These are phyloP conservation scores for Lecanicillium sp. DNA, from an alignment of 2,329 filamentous ascomycete genomes.

Conservation along the genomic window DNA sequence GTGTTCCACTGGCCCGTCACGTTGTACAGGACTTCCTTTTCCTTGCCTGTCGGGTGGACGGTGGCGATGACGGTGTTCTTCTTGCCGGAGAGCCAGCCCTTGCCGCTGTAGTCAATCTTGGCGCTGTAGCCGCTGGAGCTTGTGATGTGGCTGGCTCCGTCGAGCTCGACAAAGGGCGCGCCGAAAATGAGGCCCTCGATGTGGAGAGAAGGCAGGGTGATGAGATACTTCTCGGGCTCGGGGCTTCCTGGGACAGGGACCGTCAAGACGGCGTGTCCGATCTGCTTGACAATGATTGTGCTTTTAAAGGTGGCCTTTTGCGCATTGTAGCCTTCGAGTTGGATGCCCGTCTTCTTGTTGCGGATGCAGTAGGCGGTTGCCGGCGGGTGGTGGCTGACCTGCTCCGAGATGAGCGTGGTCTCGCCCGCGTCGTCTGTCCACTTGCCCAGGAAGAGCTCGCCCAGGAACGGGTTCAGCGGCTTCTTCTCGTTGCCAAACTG, in stretches of 20 bases:
- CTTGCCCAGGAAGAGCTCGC: conserved; percentile 85
- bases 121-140: conserved; percentile 81
- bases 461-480: conserved; percentile 91
- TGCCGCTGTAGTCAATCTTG: conserved; percentile 88
- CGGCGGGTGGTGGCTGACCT: conserved; percentile 91
- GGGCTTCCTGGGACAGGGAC: conserved; percentile 42
- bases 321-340: conserved; percentile 82
- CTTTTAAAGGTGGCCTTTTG: conserved; percentile 93
- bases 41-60: conserved; percentile 62
- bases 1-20: conserved; percentile 87
- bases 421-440: conserved; percentile 80
- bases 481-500: conserved; percentile 90
- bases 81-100: conserved; percentile 91
- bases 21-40: conserved; percentile 71
- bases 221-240: conserved; percentile 67
- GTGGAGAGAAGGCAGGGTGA: conserved; percentile 84
- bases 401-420: conserved; percentile 84
- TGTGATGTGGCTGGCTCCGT: conserved; percentile 75
- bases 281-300: conserved; percentile 92
- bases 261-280: conserved; percentile 79
- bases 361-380: conserved; percentile 90
- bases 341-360: conserved; percentile 76
- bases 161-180: conserved; percentile 83
- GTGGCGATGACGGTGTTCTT: conserved; percentile 82
- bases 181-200: conserved; percentile 88